Base-by-base conservation (phyloP, 2,329 filamentous ascomycete species). In the Monascus ruber region DNA sequence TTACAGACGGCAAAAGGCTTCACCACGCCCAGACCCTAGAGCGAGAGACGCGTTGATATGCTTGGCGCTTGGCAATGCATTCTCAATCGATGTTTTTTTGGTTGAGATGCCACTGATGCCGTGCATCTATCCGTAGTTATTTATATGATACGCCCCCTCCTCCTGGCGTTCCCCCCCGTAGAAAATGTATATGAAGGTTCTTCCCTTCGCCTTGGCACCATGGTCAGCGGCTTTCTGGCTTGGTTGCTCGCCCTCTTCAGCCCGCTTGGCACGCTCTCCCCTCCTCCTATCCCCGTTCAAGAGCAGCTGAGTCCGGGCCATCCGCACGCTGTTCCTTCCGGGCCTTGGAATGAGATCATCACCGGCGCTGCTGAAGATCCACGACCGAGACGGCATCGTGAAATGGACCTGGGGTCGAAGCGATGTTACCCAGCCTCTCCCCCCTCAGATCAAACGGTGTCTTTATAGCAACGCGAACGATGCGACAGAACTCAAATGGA, bases 401-500 rank as follows among this genome's bases (percentile, higher is more conserved):
- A 46, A 40, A 37, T 51, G 49, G 49, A 49, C 39, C 9, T 51
- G 45, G 11, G 38, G 42, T n/a, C 49, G 49, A 7, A 33, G 43
- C 32, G 45, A 52, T 39, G 49, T 52, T 4, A 42, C 31, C 1
- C 50, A 53, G 29, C 28, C 37, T 2, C 32, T 53, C 1, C 50
- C 50, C 2, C 35, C 44, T 3, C 26, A 35, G 7, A 34, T 53
- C 9, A 31, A 34, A 10, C 39, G 40, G 7, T 50, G 49, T 31
- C 42, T 53, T 10, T 47, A 41, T 29, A 44, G 42, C 26, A 28
- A 33, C 9, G 48, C 43, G 24, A 52, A 53, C 35, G 50, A 53
- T 36, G 50, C 50, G 9, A 53, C 49, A 5, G 50, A 53, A 6
- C 42, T 53, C 28, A 53, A 52, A 32, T 53, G 44, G 45, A 48